phyloP scores from a whole-genome alignment of 2,329 filamentous ascomycete species.

The Colletotrichum sansevieriae region DNA sequence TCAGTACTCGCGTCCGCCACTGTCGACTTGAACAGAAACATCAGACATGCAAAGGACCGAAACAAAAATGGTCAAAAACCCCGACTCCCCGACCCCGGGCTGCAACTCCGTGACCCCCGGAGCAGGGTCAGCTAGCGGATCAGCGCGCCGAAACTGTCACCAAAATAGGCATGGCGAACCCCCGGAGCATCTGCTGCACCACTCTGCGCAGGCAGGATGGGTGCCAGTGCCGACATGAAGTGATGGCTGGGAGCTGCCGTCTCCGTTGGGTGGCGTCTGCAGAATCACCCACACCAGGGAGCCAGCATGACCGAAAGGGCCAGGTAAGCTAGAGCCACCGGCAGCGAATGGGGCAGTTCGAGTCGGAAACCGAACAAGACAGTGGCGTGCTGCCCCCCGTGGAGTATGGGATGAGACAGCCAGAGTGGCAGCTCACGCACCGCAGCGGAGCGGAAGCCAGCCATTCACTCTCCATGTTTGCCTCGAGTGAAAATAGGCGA shows the following conservation, averaged over 20 bases:
- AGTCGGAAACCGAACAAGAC: slow-evolving; percentile 21
- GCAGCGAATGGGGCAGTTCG: slow-evolving; percentile 13
- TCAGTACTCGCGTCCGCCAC: background rate
- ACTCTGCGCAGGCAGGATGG: background rate
- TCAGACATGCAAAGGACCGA: slow-evolving; percentile 4
- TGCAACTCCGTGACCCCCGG: slow-evolving; percentile 33
- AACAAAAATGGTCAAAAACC: slow-evolving; percentile 25
- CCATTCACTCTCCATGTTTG: background rate
- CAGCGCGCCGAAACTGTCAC: slow-evolving; percentile 37
- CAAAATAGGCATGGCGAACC: slow-evolving; percentile 24
- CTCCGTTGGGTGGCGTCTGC: background rate
- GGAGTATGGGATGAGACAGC: slow-evolving; percentile 15
- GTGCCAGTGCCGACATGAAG: too few relatives aligned
- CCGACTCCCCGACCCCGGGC: slow-evolving; percentile 32
- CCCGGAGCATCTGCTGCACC: background rate
- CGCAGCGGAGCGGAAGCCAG: slow-evolving; percentile 13
- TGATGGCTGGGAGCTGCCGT: background rate
- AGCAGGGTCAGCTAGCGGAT: slow-evolving; percentile 33
- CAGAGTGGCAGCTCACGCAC: slow-evolving; percentile 9
- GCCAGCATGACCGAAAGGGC: slow-evolving; percentile 10
- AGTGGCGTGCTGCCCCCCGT: slow-evolving; percentile 6
- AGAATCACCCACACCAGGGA: background rate
- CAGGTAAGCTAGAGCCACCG: background rate
- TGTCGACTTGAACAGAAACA: background rate
- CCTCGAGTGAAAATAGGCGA: background rate